These are phyloP conservation scores for Aspergillus homomorphus DNA, from an alignment of 495 filamentous ascomycete genomes.

Conservation along the genomic window DNA sequence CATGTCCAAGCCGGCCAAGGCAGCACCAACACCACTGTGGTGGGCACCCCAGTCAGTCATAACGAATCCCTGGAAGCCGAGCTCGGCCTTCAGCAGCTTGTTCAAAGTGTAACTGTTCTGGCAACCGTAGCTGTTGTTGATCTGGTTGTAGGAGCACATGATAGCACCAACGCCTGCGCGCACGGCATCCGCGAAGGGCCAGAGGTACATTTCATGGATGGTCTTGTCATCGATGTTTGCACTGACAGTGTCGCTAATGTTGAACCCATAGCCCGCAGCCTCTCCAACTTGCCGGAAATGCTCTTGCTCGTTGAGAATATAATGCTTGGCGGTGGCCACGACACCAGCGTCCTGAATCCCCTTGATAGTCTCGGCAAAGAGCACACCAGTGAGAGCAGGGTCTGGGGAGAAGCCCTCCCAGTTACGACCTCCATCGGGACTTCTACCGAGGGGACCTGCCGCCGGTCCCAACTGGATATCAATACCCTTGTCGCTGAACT, in stretches of 20 bases:
- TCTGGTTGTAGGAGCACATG: conserved; percentile 94
- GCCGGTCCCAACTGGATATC: conserved; percentile 87
- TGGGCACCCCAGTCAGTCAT: conserved; percentile 91
- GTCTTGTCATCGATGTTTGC: conserved; percentile 91
- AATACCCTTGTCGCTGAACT: conserved; percentile 78
- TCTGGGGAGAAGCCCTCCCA: conserved; percentile 75
- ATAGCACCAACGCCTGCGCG: conserved; percentile 73
- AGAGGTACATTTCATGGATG: conserved; percentile 93
- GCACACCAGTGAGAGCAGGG: conserved; percentile 70
- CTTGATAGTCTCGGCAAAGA: conserved; percentile 70
- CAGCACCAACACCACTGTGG: conserved; percentile 73
- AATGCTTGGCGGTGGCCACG: conserved; percentile 82
- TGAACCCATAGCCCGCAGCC: conserved; percentile 57
- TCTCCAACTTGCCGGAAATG: conserved; percentile 79
- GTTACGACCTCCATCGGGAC: conserved; percentile 78
- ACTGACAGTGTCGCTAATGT: conserved; percentile 63
- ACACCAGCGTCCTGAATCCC: conserved; percentile 81
- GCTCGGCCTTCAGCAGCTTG: conserved; percentile 81
- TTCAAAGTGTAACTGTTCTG: conserved; percentile 73
- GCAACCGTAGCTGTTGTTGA: conserved; percentile 70
- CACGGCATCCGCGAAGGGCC: conserved; percentile 76
- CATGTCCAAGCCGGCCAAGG: conserved; percentile 89
- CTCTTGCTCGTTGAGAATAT: conserved; percentile 69
- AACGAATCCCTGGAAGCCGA: conserved; percentile 92
- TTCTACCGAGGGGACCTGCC: conserved; percentile 76